A percentile compares a stretch with the other conserved stretches of the same genome.
Evolutionary conservation across 306 rosid genomes (phyloP).

Genomic region (Pyrus betulifolia): DNA sequence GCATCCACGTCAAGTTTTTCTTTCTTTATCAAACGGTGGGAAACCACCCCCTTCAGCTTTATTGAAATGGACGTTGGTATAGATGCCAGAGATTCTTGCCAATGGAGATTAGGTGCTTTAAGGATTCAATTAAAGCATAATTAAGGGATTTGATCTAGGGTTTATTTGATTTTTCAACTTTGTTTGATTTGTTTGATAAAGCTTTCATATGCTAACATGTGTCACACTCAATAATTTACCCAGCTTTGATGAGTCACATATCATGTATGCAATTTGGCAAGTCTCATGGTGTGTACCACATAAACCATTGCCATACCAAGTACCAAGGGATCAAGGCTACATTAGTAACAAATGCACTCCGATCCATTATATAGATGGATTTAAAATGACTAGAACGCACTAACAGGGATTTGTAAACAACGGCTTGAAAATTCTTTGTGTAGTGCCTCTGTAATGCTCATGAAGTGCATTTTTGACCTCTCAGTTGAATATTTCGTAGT

Average conservation of each 20-base stretch:
- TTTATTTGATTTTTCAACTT: too few species aligned
- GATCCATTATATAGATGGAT: background rate
- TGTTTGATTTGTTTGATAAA: too few species aligned
- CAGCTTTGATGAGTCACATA: too few species aligned
- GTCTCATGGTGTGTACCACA: too few species aligned
- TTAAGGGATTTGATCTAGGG: too few species aligned
- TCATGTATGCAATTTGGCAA: rapidly evolving
- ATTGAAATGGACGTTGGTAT: background rate
- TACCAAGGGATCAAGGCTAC: too few species aligned
- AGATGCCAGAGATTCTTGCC: background rate
- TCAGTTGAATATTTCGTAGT: background rate
- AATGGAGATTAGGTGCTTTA: background rate
- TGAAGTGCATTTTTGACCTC: background rate
- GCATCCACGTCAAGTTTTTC: background rate
- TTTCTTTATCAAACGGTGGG: background rate
- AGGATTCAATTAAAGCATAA: too few species aligned
- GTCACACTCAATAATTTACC: too few species aligned
- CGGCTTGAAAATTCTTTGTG: background rate
- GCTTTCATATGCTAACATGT: too few species aligned
- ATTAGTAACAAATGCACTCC: background rate
- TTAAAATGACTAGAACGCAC: background rate
- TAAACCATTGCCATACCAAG: background rate
- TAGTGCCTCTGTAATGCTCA: background rate
- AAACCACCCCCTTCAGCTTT: background rate
- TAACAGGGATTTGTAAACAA: background rate